Evolutionary conservation across 2,329 filamentous ascomycete species (phyloP), one percentile per base, ranked within the genome.

Genomic region (Botrytis fabae): DNA sequence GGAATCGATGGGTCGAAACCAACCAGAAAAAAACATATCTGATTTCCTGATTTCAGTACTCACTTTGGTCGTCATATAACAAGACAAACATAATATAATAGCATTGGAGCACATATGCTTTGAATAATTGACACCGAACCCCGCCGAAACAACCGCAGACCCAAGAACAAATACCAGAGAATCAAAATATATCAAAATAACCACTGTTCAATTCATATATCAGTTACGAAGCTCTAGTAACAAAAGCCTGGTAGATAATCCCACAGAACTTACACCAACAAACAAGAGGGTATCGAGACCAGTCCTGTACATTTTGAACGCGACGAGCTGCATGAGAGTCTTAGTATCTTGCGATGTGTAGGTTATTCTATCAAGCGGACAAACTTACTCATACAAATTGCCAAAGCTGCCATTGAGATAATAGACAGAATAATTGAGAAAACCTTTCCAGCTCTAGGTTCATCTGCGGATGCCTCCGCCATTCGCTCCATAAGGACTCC

Each of bases 41-140:
- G 25, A 57, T 32, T 18, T 16, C n/a, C 7, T 28, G n/a, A 28
- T 1, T n/a, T 4, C 9, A 3, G 20, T 32, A 70, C 73, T 57
- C 70, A 90, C 86, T 82, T 92, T 91, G 4, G 89, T 90, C 2
- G 87, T 88, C 69, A 91, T 84, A 77, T 91, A 91, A 75, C 86
- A 91, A 9, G 85, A 81, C 2, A 91, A 82, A 78, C 89, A 91
- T 1, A 91, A 82, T 9, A 91, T 75, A 59, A 91, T 89, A 10
- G 88, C 87, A 9, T 85, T 85, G 62, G 88, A 85, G 78, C 89
- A 92, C 7, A 88, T 83, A 2, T 79, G 77, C 5, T 82, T 76
- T 35, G 84, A 87, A 25, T 82, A 83, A 74, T 89, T 87, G 69
- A 91, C 83, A 1, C 88, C 87, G 72, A 89, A 83, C 1, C 87